Base-by-base conservation (phyloP, 495 filamentous ascomycete genomes). In the Aspergillus ellipticus region DNA sequence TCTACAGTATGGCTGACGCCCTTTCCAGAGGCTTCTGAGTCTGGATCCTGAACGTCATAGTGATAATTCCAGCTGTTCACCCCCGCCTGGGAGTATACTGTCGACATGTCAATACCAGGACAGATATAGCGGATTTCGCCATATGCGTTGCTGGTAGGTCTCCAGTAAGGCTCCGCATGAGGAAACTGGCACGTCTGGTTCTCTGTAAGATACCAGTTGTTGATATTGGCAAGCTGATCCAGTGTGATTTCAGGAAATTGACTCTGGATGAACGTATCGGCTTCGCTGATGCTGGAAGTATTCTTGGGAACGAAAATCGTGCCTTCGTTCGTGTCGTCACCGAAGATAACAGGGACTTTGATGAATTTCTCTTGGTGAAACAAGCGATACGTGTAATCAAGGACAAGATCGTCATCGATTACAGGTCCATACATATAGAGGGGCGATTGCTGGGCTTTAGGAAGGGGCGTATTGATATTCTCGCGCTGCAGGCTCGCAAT, bases 41-140 rank as follows among this genome's bases (percentile, higher is more conserved):
- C 46, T 0, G 76, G 73, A 56, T 86, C 83, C 33, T 77, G 55
- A 3, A 90, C 87, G 56, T 85, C 83, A 62, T 82, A 90, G 29
- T 81, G 82, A 60, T 90, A 91, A 60, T 80, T 82, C 76, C 81
- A 88, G 51, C 71, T 79, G 20, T 61, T 48, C 3, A 72, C 15
- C 15, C 71, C 74, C 22, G 73, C 64, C 6, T 60, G 41, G 6
- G 71, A 61, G 57, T 79, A 74, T 0, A 73, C 65, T 4, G 72
- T 64, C 15, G 76, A 82, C 67, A 86, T 68, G 63, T 75, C 82
- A 19, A 88, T 72, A 1, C 79, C 79, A 0, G 86, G 86, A 53
- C 88, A 92, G 61, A 76, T 85, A 69, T 90, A 90, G n/a, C 87
- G 81, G 54, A 89, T 77, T 59, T 90, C 85, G 20, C 86, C 87